Evolutionary conservation across 805 yeast genomes (phyloP).

Genomic region (Starmerella cellae): DNA sequence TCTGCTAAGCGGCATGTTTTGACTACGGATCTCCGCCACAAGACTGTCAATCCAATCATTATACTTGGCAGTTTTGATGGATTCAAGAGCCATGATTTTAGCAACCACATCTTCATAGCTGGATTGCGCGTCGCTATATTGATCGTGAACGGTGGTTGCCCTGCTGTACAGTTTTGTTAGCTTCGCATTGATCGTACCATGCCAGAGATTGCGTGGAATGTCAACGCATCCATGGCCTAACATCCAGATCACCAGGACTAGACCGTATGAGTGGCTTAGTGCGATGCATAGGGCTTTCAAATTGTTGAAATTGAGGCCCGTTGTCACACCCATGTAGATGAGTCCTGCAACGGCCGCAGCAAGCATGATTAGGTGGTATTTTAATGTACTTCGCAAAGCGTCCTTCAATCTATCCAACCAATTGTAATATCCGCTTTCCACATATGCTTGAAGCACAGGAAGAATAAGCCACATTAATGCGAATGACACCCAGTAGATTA

Average conservation of each 20-base stretch:
- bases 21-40: slow-evolving; percentile 29
- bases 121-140: slow-evolving; percentile 48
- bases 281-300: slow-evolving; percentile 61
- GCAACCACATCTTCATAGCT: slow-evolving; percentile 51
- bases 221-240: slow-evolving; percentile 71
- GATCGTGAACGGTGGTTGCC: slow-evolving; percentile 47
- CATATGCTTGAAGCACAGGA: slow-evolving; percentile 62
- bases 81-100: slow-evolving; percentile 41
- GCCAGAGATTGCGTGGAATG: slow-evolving; percentile 42
- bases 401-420: slow-evolving; percentile 37
- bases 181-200: slow-evolving; percentile 28
- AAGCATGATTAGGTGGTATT: slow-evolving; percentile 48
- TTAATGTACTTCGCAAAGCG: slow-evolving; percentile 43
- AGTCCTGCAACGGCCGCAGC: slow-evolving; percentile 41
- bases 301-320: slow-evolving; percentile 42
- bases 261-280: slow-evolving; percentile 60
- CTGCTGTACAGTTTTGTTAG: slow-evolving; percentile 35
- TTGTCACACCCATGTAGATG: slow-evolving; percentile 43
- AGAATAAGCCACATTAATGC: slow-evolving; percentile 62
- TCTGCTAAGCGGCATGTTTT: slow-evolving; percentile 16
- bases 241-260: slow-evolving; percentile 64
- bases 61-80: slow-evolving; percentile 36
- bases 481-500: slow-evolving; percentile 71
- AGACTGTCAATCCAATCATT: slow-evolving; percentile 56
- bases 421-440: slow-evolving; percentile 53